Conservation (phyloP, 2,329 filamentous ascomycete species). For the Curvularia verruculosa region DNA sequence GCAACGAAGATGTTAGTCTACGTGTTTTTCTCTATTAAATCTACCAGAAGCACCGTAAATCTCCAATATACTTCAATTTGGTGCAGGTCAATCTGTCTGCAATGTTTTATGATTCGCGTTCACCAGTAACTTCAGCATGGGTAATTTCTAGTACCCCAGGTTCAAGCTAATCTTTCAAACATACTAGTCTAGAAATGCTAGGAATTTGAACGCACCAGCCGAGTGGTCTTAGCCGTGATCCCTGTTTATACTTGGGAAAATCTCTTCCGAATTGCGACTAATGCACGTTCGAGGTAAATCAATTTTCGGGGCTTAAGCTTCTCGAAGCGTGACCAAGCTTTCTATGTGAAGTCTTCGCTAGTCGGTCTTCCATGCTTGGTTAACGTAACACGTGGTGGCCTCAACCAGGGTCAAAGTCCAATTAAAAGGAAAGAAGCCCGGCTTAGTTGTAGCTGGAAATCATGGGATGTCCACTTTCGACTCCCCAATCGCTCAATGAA, state of each 20-base stretch:
- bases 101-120: neutral
- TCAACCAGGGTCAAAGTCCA: neutral
- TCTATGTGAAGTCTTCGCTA: neutral
- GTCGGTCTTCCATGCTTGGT: neutral
- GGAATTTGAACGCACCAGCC: neutral
- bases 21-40: neutral
- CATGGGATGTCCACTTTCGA: neutral
- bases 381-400: neutral
- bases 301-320: neutral
- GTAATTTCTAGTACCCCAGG: neutral
- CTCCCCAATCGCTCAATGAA: neutral
- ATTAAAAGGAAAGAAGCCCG: neutral
- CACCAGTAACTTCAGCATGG: neutral
- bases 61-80: no score
- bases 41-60: neutral
- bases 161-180: neutral
- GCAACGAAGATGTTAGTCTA: neutral
- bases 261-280: neutral
- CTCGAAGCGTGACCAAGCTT: constrained; percentile 1
- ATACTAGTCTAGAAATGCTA: neutral
- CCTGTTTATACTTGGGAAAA: neutral
- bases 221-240: neutral
- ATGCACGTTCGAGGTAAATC: neutral
- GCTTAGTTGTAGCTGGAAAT: neutral
- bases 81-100: no score